Conservation (phyloP, 2,329 filamentous ascomycete genomes). For the Tolypocladium paradoxum region DNA sequence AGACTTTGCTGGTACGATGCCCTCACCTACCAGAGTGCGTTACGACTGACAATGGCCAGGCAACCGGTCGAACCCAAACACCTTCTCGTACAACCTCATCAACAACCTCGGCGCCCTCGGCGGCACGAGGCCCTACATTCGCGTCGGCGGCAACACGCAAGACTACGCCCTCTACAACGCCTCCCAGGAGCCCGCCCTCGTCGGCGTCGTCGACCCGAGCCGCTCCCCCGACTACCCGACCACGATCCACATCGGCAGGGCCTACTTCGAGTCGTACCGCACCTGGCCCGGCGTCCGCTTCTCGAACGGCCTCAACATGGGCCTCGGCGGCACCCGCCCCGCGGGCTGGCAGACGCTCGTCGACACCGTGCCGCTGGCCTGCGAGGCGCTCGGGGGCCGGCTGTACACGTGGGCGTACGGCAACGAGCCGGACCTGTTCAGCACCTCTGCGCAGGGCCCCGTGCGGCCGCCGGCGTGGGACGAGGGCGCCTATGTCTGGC, state of each 20-base stretch:
- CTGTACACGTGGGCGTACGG: conserved; percentile 52
- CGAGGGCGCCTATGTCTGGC: conserved; percentile 41
- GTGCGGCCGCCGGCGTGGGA: conserved; percentile 42
- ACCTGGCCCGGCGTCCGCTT: conserved; percentile 46
- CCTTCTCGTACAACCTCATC: conserved; percentile 49
- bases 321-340: conserved; percentile 38
- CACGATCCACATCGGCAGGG: conserved; percentile 47
- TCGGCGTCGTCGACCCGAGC: conserved; percentile 39
- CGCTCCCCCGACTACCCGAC: conserved; percentile 49
- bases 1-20: conserved; percentile 40
- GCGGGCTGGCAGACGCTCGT: conserved; percentile 39
- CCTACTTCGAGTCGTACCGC: conserved; percentile 52
- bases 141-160: conserved; percentile 58
- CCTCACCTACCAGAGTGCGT: too few relatives aligned
- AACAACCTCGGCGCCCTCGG: conserved; percentile 40
- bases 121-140: conserved; percentile 47
- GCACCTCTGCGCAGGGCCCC: conserved; percentile 37
- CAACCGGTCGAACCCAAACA: conserved; percentile 43
- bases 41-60: conserved; percentile 22
- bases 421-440: conserved; percentile 37
- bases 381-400: conserved; percentile 41
- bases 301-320: conserved; percentile 52
- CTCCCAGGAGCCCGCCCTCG: conserved; percentile 35
- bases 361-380: conserved; percentile 44
- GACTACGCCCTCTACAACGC: conserved; percentile 52